Evolutionary conservation across 495 filamentous ascomycete genomes (phyloP).

Genomic region (Gamarada debralockiae): DNA sequence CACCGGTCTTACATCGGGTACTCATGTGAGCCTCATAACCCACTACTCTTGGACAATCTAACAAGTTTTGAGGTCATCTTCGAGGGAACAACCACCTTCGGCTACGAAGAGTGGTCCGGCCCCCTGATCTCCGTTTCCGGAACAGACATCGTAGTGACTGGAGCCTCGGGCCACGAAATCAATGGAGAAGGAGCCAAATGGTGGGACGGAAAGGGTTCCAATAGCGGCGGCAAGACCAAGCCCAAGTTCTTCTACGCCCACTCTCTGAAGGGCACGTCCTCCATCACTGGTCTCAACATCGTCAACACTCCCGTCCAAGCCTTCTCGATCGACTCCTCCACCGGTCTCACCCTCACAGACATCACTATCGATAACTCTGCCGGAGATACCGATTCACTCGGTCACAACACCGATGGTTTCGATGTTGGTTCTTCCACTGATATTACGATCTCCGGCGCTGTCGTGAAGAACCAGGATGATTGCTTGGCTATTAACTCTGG

Average conservation of each 20-base stretch:
- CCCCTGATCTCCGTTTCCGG: constrained; percentile 47
- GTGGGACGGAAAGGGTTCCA: constrained; percentile 50
- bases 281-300: constrained; percentile 45
- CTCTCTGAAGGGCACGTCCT: constrained; percentile 39
- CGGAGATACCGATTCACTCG: constrained; percentile 44
- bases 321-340: constrained; percentile 50
- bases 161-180: constrained; percentile 37
- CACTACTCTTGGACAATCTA: not conserved
- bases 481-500: constrained; percentile 64
- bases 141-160: constrained; percentile 41
- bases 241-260: constrained; percentile 52
- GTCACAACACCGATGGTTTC: constrained; percentile 66
- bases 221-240: constrained; percentile 51
- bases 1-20: constrained; percentile 38
- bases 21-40: constrained; percentile 31
- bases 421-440: constrained; percentile 48
- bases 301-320: constrained; percentile 60
- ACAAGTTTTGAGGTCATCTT: constrained; percentile 40
- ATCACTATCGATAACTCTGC: constrained; percentile 45
- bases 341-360: constrained; percentile 42
- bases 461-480: constrained; percentile 62
- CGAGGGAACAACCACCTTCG: constrained; percentile 45
- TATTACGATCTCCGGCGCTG: constrained; percentile 52
- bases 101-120: constrained; percentile 46
- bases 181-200: constrained; percentile 43